Percentiles rank a stretch among this genome's conserved stretches.
phyloP scores from a whole-genome alignment of 2,329 filamentous ascomycete species.

The Apiospora phragmitis region DNA sequence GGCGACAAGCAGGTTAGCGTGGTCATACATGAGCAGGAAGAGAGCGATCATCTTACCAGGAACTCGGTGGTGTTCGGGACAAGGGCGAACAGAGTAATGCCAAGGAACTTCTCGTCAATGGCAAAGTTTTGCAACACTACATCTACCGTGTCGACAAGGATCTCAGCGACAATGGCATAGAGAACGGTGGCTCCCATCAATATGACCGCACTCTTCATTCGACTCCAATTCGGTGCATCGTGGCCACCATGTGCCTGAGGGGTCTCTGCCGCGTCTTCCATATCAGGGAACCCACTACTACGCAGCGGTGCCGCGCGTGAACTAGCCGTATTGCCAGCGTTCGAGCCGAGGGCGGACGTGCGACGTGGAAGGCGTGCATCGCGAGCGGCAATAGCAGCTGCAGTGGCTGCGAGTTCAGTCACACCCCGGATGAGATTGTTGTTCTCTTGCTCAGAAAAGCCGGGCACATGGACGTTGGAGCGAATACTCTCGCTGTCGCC shows the following conservation, averaged over 20 bases:
- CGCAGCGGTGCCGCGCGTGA: slow-evolving; percentile 33
- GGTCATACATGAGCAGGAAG: neutral
- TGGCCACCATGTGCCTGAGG: slow-evolving; percentile 69
- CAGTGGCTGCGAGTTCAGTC: slow-evolving; percentile 90
- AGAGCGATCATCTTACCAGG: slow-evolving; percentile 58
- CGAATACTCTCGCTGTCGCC: slow-evolving; percentile 38
- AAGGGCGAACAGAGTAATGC: slow-evolving; percentile 92
- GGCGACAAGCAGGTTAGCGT: neutral
- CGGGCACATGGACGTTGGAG: slow-evolving; percentile 58
- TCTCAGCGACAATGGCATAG: slow-evolving; percentile 97
- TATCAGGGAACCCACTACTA: slow-evolving; percentile 41
- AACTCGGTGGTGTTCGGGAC: slow-evolving; percentile 99
- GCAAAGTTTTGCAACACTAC: slow-evolving; percentile 88
- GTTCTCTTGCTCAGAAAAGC: slow-evolving; percentile 81
- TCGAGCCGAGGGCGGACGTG: slow-evolving; percentile 33
- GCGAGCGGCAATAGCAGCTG: slow-evolving; percentile 81
- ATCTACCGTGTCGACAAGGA: slow-evolving; percentile 94
- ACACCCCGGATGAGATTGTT: slow-evolving; percentile 80
- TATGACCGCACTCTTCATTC: slow-evolving; percentile 85
- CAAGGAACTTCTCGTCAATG: slow-evolving; percentile 96
- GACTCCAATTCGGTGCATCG: slow-evolving; percentile 98
- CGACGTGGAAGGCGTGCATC: slow-evolving; percentile 58
- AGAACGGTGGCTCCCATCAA: slow-evolving; percentile 85
- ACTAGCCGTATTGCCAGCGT: slow-evolving; percentile 27
- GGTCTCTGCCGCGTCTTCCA: slow-evolving; percentile 48